Evolutionary conservation across 2,329 filamentous ascomycete genomes (phyloP).

Genomic region (Elsinoe australis): DNA sequence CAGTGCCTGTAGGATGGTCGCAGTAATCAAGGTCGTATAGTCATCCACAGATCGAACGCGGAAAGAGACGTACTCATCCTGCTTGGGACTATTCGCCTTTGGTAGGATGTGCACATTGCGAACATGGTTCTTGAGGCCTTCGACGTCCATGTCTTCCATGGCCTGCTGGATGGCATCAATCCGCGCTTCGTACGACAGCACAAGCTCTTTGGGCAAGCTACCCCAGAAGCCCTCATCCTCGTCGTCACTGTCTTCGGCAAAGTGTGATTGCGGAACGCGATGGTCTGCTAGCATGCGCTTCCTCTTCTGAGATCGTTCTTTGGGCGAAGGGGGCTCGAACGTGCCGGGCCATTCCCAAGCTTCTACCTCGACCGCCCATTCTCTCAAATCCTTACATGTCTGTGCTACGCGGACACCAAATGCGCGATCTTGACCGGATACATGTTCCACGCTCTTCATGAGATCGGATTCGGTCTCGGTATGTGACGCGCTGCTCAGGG

Average conservation of each 20-base stretch:
- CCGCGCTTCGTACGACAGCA: conserved; percentile 62
- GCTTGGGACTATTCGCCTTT: conserved; percentile 12
- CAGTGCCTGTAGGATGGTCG: conserved; percentile 81
- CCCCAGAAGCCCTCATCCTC: conserved; percentile 54
- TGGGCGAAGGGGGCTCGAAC: conserved; percentile 35
- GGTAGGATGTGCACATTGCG: conserved; percentile 64
- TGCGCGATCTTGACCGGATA: conserved; percentile 59
- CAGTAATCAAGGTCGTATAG: conserved; percentile 80
- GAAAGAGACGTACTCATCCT: conserved; percentile 22
- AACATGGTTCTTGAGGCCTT: conserved; percentile 85
- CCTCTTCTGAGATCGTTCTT: conserved; percentile 25
- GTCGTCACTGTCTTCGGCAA: conserved; percentile 22
- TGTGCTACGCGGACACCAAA: conserved; percentile 63
- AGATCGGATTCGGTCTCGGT: conserved; percentile 29
- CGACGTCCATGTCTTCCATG: conserved; percentile 63
- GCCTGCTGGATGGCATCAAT: conserved; percentile 65
- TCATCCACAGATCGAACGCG: conserved; percentile 60
- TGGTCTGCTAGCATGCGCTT: conserved; percentile 23
- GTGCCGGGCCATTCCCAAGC: conserved; percentile 52
- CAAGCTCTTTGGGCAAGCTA: conserved; percentile 57
- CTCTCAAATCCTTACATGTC: conserved; percentile 62
- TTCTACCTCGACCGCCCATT: conserved; percentile 67
- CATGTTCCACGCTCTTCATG: conserved; percentile 34
- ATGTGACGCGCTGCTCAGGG: conserved; percentile 39
- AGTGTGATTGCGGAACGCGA: conserved; percentile 16